Base-by-base conservation (phyloP, 345 rosid species). In the Barbarea vulgaris region DNA sequence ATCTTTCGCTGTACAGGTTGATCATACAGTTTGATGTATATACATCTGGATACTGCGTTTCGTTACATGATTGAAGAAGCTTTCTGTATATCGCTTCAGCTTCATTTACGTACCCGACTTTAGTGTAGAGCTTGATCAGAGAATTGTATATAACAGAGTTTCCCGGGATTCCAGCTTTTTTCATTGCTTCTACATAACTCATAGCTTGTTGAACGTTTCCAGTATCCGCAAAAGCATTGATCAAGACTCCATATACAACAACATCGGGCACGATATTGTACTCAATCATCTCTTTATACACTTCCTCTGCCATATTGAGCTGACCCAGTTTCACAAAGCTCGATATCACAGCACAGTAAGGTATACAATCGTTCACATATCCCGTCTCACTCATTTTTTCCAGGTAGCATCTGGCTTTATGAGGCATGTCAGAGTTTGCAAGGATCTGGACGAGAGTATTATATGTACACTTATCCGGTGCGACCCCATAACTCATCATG, bases 11-110 rank as follows among this genome's bases (percentile, higher is more conserved):
- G 81, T 92, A 95, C 59, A 92, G 89, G 65, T 90, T 91, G 75
- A 90, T 87, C 96, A 95, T 87, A 75, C 97, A 95, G 69, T 92
- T 84, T 19, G 93, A 95, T 17, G 89, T 79, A 68, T 84, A 90
- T 41, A 74, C 80, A 70, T 87, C 92, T n/a, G 86, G 87, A 44
- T 70, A 76, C 48, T 74, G 84, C 1, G 44, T 44, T 6, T 44
- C 0, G 25, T 61, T 42, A 61, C 70, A 70, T 3, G 70, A 51
- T 11, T 55, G 33, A 12, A 67, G 78, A 50, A 89, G 90, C 72
- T 80, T 67, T 73, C 77, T 81, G 85, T 95, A 95, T 14, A 83
- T 85, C 18, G 77, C 89, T 75, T 87, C 85, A 27, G 99, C 97
- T 87, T 95, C 96, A 70, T 79, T 80, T 50, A 90, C 76, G 80